Conservation (phyloP, 1,284 basidiomycete genomes). For the Pholiota adiposa region DNA sequence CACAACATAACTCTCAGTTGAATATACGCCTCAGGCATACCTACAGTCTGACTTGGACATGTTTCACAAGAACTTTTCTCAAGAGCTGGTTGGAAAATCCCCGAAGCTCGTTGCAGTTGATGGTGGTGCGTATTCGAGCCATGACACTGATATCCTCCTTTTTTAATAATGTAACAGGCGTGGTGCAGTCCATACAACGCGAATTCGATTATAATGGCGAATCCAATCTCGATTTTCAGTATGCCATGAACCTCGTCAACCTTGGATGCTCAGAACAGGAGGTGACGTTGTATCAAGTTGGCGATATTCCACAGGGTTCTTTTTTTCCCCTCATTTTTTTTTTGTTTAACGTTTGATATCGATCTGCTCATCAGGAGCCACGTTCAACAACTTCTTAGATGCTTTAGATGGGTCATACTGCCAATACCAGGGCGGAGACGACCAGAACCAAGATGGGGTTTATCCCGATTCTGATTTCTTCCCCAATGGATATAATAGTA, state of each 20-base stretch:
- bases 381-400: conserved; percentile 50
- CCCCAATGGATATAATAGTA: conserved; percentile 39
- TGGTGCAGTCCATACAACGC: conserved; percentile 36
- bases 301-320: conserved; percentile 44
- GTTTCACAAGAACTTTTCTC: conserved; percentile 47
- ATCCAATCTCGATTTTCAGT: conserved; percentile 50
- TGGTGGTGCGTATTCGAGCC: conserved; percentile 37
- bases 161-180: conserved; percentile 28
- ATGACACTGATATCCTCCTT: background rate
- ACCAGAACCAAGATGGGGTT: conserved; percentile 41
- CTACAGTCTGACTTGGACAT: conserved; percentile 47
- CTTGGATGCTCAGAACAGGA: conserved; percentile 37
- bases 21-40: conserved; percentile 54
- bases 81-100: conserved; percentile 38
- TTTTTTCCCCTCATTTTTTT: background rate
- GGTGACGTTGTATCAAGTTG: conserved; percentile 52
- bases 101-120: conserved; percentile 48
- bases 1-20: conserved; percentile 39
- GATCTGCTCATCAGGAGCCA: conserved; percentile 32
- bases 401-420: conserved; percentile 51
- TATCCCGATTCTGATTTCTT: conserved; percentile 40
- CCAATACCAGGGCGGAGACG: conserved; percentile 46
- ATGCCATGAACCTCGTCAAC: conserved; percentile 42
- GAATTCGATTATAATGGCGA: conserved; percentile 47
- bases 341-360: background rate